Evolutionary conservation across 2,329 filamentous ascomycete genomes (phyloP).

Genomic region (Arthrocladium fulminans): DNA sequence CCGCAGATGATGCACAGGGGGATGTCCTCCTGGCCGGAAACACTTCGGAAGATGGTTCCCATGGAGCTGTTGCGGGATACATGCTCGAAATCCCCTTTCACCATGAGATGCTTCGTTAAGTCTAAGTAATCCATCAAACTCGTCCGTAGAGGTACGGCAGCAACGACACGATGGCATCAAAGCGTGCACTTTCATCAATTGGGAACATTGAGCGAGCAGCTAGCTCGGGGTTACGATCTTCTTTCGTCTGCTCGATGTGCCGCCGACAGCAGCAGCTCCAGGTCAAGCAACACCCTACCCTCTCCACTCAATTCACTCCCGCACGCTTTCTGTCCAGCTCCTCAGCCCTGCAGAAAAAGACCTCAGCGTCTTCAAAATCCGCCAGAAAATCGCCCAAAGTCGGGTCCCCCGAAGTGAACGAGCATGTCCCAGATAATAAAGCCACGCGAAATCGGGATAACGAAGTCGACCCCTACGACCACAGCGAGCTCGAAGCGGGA

Average conservation of each 20-base stretch:
- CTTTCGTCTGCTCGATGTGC: not conserved
- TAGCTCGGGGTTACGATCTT: not conserved
- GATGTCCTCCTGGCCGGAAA: not conserved
- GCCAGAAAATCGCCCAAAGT: slow-evolving; percentile 22
- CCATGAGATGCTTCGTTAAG: no score
- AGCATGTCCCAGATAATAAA: slow-evolving; percentile 41
- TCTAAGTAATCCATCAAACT: no score
- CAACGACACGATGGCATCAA: not conserved
- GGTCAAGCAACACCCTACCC: not conserved
- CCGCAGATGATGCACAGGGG: not conserved
- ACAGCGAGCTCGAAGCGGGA: slow-evolving; percentile 47
- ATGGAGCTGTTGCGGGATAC: no score
- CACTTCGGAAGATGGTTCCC: not conserved
- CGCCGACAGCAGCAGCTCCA: not conserved
- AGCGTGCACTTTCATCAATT: not conserved
- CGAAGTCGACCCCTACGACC: slow-evolving; percentile 50
- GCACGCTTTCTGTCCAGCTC: slow-evolving; percentile 24
- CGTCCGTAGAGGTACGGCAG: not conserved
- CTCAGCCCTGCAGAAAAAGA: slow-evolving; percentile 41
- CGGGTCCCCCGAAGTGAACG: slow-evolving; percentile 23
- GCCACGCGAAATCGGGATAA: slow-evolving; percentile 28
- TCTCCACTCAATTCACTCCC: not conserved
- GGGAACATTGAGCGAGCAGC: not conserved
- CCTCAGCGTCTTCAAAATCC: slow-evolving; percentile 40
- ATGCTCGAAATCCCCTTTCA: no score